phyloP scores from a whole-genome alignment of 345 rosid species.

The Aquilaria sinensis region DNA sequence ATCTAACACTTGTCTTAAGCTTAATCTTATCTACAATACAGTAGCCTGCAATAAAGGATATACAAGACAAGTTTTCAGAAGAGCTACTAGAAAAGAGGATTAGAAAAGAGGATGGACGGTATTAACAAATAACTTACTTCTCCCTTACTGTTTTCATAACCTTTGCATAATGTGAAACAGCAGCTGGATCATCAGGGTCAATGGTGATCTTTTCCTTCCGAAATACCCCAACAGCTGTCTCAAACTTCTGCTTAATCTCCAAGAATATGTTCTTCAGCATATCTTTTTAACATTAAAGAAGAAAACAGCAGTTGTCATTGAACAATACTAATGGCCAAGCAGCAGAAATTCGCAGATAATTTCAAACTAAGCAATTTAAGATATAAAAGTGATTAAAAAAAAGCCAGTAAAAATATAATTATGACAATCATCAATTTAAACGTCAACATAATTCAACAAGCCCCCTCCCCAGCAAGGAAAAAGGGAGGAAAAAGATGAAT shows the following conservation, averaged over 20 bases:
- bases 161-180: constrained; percentile 76
- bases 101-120: neutral
- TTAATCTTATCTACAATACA: constrained; percentile 1
- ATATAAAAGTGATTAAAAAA: neutral
- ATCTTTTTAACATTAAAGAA: constrained; percentile 36
- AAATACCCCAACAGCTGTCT: constrained; percentile 71
- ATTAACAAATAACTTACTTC: constrained; percentile 48
- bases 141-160: constrained; percentile 87
- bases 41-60: neutral
- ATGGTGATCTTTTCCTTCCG: constrained; percentile 90
- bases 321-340: constrained; percentile 3
- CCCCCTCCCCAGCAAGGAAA: neutral
- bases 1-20: neutral
- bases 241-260: constrained; percentile 80
- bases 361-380: neutral
- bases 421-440: neutral
- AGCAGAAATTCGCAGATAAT: neutral
- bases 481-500: too few relatives aligned
- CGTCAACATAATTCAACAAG: neutral
- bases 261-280: constrained; percentile 86
- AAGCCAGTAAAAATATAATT: neutral
- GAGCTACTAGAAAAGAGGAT: too few relatives aligned
- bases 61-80: neutral
- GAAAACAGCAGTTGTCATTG: constrained; percentile 9
- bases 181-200: constrained; percentile 83